phyloP scores from a whole-genome alignment of 2,329 filamentous ascomycete species.

The Beauveria sp. region DNA sequence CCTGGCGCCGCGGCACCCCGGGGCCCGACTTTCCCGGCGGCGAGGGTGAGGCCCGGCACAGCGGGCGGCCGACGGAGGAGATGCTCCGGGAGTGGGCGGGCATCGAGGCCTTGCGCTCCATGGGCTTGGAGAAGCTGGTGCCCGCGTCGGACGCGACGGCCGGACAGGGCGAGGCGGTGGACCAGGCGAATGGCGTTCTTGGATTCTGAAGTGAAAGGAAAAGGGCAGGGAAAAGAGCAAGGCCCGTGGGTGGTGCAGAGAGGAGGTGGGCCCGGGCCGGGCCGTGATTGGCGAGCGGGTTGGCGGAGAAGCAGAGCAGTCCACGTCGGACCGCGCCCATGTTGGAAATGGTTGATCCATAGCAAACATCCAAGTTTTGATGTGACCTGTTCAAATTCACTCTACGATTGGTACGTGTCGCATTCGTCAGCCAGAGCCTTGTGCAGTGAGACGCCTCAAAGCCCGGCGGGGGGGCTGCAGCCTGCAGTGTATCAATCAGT shows the following conservation, averaged over 20 bases:
- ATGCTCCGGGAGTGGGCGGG: constrained; percentile 27
- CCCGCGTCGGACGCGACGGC: constrained; percentile 18
- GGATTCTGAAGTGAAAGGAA: constrained; percentile 26
- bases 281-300: neutral
- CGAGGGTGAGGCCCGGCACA: constrained; percentile 53
- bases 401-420: neutral
- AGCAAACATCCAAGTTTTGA: neutral
- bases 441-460: neutral
- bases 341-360: too few relatives aligned
- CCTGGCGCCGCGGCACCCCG: constrained; percentile 60
- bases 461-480: neutral
- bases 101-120: constrained; percentile 30
- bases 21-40: constrained; percentile 67
- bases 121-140: constrained; percentile 37
- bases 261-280: neutral
- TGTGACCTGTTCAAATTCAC: neutral
- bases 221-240: neutral
- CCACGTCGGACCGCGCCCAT: neutral
- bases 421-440: neutral
- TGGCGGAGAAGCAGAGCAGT: neutral
- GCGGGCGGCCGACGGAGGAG: constrained; percentile 36
- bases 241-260: too few relatives aligned
- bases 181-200: constrained; percentile 36
- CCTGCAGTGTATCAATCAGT: neutral
- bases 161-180: constrained; percentile 30